These are phyloP conservation scores for Phaeoacremonium minimum DNA, from an alignment of 2,329 filamentous ascomycete species.

Conservation along the genomic window DNA sequence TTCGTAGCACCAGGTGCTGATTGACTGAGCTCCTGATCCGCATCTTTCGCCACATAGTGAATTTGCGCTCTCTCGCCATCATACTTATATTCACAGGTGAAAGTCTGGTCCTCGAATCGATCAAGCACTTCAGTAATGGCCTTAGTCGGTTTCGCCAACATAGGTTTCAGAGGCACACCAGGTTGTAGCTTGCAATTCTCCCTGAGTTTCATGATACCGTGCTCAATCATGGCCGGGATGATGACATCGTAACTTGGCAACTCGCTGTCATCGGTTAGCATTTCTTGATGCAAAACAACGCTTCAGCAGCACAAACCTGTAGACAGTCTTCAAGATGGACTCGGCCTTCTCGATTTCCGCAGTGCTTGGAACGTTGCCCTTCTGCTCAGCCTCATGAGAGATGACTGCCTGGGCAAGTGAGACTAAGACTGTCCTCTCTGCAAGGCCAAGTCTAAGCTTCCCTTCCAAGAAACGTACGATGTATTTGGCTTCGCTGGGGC, in stretches of 20 bases:
- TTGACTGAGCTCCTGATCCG: constrained; percentile 63
- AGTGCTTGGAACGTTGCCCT: constrained; percentile 67
- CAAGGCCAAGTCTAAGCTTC: constrained; percentile 85
- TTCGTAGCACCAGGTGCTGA: constrained; percentile 56
- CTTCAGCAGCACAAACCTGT: constrained; percentile 53
- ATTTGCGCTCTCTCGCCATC: constrained; percentile 98
- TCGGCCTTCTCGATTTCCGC: constrained; percentile 81
- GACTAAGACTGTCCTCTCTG: constrained; percentile 87
- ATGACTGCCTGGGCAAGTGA: constrained; percentile 86
- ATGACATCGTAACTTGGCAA: constrained; percentile 94
- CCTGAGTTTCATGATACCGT: constrained; percentile 78
- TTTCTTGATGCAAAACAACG: neutral
- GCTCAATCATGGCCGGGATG: constrained; percentile 80
- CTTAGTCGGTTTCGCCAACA: constrained; percentile 98
- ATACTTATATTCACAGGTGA: constrained; percentile 99
- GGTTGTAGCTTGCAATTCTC: constrained; percentile 89
- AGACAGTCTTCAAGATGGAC: constrained; percentile 81
- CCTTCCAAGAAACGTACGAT: constrained; percentile 91
- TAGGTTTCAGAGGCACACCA: constrained; percentile 92
- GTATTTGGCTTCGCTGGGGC: constrained; percentile 91
- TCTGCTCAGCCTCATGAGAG: constrained; percentile 71
- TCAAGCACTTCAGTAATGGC: constrained; percentile 97
- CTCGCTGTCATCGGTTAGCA: constrained; percentile 58
- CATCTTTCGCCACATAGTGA: constrained; percentile 86
- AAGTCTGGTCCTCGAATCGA: constrained; percentile 90